Evolutionary conservation across 78 protist genomes (phyloP).

Genomic region (Guillardia theta): DNA sequence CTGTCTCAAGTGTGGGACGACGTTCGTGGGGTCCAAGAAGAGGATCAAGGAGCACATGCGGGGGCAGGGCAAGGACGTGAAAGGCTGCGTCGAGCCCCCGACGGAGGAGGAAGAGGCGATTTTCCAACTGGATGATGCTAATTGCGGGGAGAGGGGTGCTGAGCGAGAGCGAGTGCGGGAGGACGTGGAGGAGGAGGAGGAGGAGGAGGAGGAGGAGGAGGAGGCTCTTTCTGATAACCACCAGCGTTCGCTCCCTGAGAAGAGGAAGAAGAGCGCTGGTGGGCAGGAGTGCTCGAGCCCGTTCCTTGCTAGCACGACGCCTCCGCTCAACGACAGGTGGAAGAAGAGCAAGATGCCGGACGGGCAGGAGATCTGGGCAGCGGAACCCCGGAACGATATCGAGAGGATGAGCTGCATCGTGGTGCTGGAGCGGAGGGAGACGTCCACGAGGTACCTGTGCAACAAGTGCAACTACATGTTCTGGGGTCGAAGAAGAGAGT

Average conservation of each 20-base stretch:
- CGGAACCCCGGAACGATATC: neutral
- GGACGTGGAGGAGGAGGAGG: no score
- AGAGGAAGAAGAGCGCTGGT: no score
- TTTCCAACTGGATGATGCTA: neutral
- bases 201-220: no score
- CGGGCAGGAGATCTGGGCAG: neutral
- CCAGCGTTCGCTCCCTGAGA: no score
- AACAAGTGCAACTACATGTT: neutral
- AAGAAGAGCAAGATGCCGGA: neutral
- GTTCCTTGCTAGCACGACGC: neutral
- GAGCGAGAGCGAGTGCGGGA: no score
- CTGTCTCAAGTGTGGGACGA: neutral
- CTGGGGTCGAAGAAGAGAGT: neutral
- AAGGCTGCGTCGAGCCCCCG: neutral
- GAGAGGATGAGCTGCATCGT: neutral
- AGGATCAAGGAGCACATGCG: neutral
- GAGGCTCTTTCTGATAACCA: no score
- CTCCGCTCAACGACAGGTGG: neutral
- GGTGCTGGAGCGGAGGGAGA: neutral
- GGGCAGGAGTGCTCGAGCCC: no score
- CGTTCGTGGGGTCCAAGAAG: neutral
- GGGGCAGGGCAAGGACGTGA: neutral
- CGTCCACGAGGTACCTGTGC: neutral
- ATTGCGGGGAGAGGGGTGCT: no score
- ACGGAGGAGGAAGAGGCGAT: neutral